Evolutionary conservation across 2,329 filamentous ascomycete species (phyloP), one percentile per base, ranked within the genome.

Genomic region (Phaeosphaeriaceae sp.): DNA sequence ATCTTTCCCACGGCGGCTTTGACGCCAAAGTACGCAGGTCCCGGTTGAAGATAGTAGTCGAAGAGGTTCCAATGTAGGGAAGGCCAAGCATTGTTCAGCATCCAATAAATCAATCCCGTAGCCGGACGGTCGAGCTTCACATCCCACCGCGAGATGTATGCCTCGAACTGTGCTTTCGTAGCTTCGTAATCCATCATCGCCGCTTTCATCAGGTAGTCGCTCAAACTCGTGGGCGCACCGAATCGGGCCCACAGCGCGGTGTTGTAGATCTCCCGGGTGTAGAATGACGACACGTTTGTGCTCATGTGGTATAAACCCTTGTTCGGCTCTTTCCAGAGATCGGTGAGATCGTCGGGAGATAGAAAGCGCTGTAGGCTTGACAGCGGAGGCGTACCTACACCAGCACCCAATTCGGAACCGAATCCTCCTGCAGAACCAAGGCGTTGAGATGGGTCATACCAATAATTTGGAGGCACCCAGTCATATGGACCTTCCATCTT

Each of bases 401-500:
- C 88, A 0, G 87, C 75, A 2, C 87, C 85, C 1, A 87, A 80
- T 71, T 89, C 88, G 0, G 85, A 87, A 0, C 86, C 87, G 58
- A 89, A 89, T 0, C 87, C 87, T 62, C 86, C 88, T 0, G 86
- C 86, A 0, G 85, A 84, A 0, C 87, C 87, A 0, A 83, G 66
- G 48, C 81, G 72, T n/a, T 80, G 70, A 48, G 81, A 67, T 17
- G 80, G 71, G 47, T 83, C 81, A 60, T 84, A 88, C 86, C 86
- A 89, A 73, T 89, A 89, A 61, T 84, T 87, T 0, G 87, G 87
- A 0, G 87, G 85, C 0, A 88, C 85, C 86, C 86, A 89, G 66
- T 89, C 87, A 62, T 89, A 89, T 0, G 87, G 87, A 0, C 87
- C 87, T 0, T 84, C 81, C 87, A 89, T 89, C 66, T 88, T 89